Percentiles rank a stretch among this genome's conserved stretches.
These are phyloP conservation scores for Pichia nanzhaoensis DNA, from an alignment of 805 yeast species.

Conservation along the genomic window DNA sequence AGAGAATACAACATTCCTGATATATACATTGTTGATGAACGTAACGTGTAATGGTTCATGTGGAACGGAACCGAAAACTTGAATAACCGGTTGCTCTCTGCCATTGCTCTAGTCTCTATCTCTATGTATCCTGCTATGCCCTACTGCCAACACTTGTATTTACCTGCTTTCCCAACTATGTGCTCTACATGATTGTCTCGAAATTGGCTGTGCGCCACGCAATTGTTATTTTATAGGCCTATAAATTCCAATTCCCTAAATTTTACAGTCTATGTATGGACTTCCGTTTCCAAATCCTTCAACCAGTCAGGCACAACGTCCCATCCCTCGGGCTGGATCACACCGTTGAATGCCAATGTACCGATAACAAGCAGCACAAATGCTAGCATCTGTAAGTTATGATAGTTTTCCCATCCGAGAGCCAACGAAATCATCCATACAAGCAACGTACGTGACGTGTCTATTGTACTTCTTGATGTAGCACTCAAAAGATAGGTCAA, in stretches of 20 bases:
- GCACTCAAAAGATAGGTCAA: slow-evolving; percentile 62
- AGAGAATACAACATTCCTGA: slow-evolving; percentile 72
- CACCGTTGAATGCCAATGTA: slow-evolving; percentile 68
- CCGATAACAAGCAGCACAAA: slow-evolving; percentile 61
- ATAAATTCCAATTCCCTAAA: background rate
- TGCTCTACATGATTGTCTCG: too few relatives aligned
- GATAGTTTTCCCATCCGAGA: slow-evolving; percentile 72
- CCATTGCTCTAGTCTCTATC: too few relatives aligned
- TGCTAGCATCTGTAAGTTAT: slow-evolving; percentile 55
- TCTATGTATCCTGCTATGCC: too few relatives aligned
- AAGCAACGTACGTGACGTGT: slow-evolving; percentile 65
- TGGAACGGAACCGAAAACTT: slow-evolving; percentile 62
- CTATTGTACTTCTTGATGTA: slow-evolving; percentile 72
- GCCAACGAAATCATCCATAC: slow-evolving; percentile 68
- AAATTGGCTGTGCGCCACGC: too few relatives aligned
- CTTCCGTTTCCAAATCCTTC: slow-evolving; percentile 21
- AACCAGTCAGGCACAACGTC: slow-evolving; percentile 41
- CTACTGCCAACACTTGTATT: too few relatives aligned
- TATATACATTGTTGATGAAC: slow-evolving; percentile 71
- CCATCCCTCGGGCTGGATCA: slow-evolving; percentile 47
- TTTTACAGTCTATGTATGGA: slow-evolving; percentile 1
- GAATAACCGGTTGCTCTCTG: slow-evolving; percentile 49
- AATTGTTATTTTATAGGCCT: background rate
- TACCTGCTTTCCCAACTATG: too few relatives aligned
- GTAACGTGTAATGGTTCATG: slow-evolving; percentile 52